Evolutionary conservation across 805 yeast species (phyloP), one percentile per base, ranked within the genome.

Genomic region (Candida ficus): DNA sequence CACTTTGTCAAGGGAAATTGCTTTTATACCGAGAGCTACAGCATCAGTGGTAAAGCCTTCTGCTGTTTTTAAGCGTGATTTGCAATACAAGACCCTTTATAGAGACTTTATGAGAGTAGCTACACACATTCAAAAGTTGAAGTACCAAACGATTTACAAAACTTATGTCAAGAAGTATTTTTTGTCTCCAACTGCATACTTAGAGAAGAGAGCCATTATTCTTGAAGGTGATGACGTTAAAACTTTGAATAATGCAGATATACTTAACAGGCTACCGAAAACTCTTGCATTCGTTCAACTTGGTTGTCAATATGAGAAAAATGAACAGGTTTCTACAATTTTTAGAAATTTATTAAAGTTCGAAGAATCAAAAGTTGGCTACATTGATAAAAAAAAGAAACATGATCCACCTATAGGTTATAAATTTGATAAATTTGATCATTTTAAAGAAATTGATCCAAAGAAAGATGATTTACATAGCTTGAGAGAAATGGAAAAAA

Each of bases 401-500:
- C 18, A 14, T 2, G 30, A 42, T 13, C 17, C 17, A 6, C 10
- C 13, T 1, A n/a, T 32, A 5, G 14, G n/a, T 26, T 16, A 26
- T 20, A 25, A 22, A 2, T 28, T 42, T 16, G 30, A 32, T 5
- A n/a, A 29, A 12, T 28, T 21, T 17, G 18, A 27, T 4, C 29
- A 35, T 18, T 31, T 30, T 12, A 18, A 21, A 11, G 21, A 35
- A 4, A 35, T 19, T 7, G 31, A 35, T 27, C 7, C 28, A 3
- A 35, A 27, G 7, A 35, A 33, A 11, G 30, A 32, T 13, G 45
- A 38, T 5, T 16, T 42, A 6, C 28, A 21, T 9, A 25, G 40
- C n/a, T 22, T 38, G 2, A 42, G 37, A 32, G 42, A 42, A 17
- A 35, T 32, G 35, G 45, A 42, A 13, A 31, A 36, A 26, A 10